A percentile compares a stretch with the other conserved stretches of the same genome.
Evolutionary conservation across 345 rosid genomes (phyloP).

Genomic region (Populus euphratica): DNA sequence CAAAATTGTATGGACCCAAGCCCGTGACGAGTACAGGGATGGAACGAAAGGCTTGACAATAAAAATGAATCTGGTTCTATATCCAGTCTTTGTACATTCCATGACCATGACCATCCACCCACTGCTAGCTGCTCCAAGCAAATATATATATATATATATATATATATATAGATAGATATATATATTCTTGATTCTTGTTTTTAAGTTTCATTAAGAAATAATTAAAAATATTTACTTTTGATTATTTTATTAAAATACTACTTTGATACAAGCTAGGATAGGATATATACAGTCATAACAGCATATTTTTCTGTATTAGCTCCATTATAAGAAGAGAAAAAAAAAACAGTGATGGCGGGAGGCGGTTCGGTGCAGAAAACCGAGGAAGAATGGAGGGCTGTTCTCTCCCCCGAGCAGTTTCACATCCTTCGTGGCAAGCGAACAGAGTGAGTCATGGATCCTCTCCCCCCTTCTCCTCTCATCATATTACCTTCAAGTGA

Average conservation of each 20-base stretch:
- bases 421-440: constrained; percentile 25
- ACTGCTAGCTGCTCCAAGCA: too few species aligned
- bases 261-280: too few species aligned
- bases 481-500: not conserved
- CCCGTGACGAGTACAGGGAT: not conserved
- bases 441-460: constrained; percentile 25
- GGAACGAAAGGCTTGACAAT: not conserved
- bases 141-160: too few species aligned
- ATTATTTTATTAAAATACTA: too few species aligned
- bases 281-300: too few species aligned
- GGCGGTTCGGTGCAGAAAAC: constrained; percentile 15
- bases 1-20: not conserved
- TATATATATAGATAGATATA: too few species aligned
- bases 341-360: not conserved
- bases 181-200: too few species aligned
- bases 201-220: too few species aligned
- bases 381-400: constrained; percentile 26
- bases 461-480: not conserved
- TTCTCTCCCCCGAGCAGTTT: constrained; percentile 29
- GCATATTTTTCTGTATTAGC: not conserved
- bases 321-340: too few species aligned
- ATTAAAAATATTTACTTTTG: too few species aligned
- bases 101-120: too few species aligned
- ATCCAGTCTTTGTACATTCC: constrained; percentile 13
- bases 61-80: not conserved